Evolutionary conservation across 306 rosid genomes (phyloP), one percentile per base, ranked within the genome.

Genomic region (Prunus dulcis): DNA sequence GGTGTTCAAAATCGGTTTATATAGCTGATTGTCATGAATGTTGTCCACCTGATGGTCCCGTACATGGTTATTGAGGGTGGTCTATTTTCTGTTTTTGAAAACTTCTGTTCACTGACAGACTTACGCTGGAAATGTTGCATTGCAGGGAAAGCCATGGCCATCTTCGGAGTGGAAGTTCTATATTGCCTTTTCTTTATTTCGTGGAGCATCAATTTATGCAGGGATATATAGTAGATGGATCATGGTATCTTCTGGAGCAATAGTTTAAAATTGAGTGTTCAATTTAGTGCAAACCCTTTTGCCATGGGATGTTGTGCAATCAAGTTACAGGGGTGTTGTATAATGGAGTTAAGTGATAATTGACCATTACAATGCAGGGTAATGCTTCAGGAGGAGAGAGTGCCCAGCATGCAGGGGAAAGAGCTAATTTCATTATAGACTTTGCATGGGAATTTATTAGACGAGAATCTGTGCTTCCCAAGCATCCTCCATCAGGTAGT

Each of bases 361-460:
- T 81, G 64, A 70, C 56, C 73, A 46, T 85, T 69, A 56, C 80
- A 81, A 85, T 80, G 82, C 72, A 95, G 99, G 99, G 99, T 73
- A 95, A 90, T 86, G 97, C 99, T 71, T 89, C 97, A 7, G 97
- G 89, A 58, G 99, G 99, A 80, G 91, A 92, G 79, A 89, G 88
- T 71, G 99, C 99, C 77, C 83, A 78, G 71, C 46, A 79, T 74
- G 43, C 97, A n/a, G 96, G 76, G 74, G 80, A 77, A 55, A 76
- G 79, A 67, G 91, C 91, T 50, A 81, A 92, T 81, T 85, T 87
- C 49, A 71, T 91, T 25, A 87, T 95, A 52, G 91, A 89, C 76
- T 46, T 72, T 45, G 93, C 97, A 71, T 90, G 97, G 93, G 79
- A 56, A 74, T 88, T 85, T 79, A 82, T 95, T 64, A 81, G 76